Evolutionary conservation across 257 asterid species (phyloP), one percentile per base, ranked within the genome.

Genomic region (Euphrasia confusa): DNA sequence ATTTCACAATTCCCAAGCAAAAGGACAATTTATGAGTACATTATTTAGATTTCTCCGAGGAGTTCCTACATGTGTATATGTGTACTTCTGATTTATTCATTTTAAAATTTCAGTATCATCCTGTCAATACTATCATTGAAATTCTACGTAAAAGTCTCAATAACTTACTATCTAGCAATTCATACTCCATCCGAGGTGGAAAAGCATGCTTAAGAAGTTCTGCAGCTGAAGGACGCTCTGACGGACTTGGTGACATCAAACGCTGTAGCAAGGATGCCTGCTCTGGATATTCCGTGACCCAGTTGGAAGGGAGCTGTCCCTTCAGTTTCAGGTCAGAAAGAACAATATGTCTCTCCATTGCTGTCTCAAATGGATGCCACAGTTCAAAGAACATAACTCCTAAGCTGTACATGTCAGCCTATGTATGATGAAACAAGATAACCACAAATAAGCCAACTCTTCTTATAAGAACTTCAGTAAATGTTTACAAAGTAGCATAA

Each of bases 281-380:
- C 55, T 92, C 97, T 2, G 88, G 88, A 70, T 80, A 89, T 58
- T 89, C 94, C 2, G 74, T 52, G 68, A 74, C 88, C 99, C 97
- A 92, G 33, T 69, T 71, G 60, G 94, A 74, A 74, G 97, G 99
- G 70, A 83, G 79, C 58, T 84, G 91, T 63, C 99, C 96, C 68
- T 92, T 89, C 61, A 82, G 87, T 77, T 84, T 92, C 69, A 92
- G 75, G 71, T 92, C 90, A 65, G 94, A 84, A 58, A 92, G 97
- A 64, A 92, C 73, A 57, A 87, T 56, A 64, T 92, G 94, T 69
- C 97, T 80, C 83, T 92, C 97, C 99, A 89, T 89, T 69, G 94
- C 95, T 64, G 99, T 92, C 71, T 78, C 93, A 77, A 92, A 89
- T 42, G 95, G 99, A 81, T 89, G 91, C 99, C 97, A 92, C 66